Conservation (phyloP, 257 asterid species). For the Gentiana straminea region DNA sequence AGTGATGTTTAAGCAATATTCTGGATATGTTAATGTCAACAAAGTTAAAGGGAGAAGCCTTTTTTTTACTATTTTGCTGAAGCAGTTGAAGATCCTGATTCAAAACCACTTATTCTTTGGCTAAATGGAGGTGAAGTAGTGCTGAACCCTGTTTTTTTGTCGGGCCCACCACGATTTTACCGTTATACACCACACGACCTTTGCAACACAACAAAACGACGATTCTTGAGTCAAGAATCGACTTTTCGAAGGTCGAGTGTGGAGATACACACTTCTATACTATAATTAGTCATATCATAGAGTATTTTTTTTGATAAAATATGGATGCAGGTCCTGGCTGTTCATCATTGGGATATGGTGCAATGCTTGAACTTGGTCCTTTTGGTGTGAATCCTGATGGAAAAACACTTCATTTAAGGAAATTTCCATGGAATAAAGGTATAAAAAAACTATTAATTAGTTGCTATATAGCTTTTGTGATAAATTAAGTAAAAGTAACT, state of each 20-base stretch:
- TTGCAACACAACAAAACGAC: too few species aligned
- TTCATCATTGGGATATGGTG: constrained; percentile 36
- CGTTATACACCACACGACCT: too few species aligned
- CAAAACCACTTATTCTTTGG: constrained; percentile 36
- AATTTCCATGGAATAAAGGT: constrained; percentile 34
- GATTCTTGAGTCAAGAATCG: too few species aligned
- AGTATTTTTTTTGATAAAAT: too few species aligned
- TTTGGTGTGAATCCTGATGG: constrained; percentile 35
- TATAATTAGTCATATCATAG: too few species aligned
- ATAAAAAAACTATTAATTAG: neutral
- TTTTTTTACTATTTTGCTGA: constrained; percentile 26
- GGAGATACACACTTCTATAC: too few species aligned
- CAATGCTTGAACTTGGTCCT: constrained; percentile 33
- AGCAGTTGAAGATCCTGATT: constrained; percentile 18
- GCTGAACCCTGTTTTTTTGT: too few species aligned
- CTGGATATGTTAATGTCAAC: constrained; percentile 29
- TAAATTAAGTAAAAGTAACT: too few species aligned
- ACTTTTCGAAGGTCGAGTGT: too few species aligned
- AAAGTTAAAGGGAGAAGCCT: constrained; percentile 22
- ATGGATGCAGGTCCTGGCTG: constrained; percentile 34
- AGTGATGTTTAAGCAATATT: constrained; percentile 25
- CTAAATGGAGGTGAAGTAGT: constrained; percentile 30
- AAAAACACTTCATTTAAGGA: constrained; percentile 26
- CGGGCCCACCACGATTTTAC: too few species aligned
- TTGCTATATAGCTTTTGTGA: too few species aligned